Evolutionary conservation across 331 rosid species (phyloP).

Genomic region (Phaseolus coccineus): DNA sequence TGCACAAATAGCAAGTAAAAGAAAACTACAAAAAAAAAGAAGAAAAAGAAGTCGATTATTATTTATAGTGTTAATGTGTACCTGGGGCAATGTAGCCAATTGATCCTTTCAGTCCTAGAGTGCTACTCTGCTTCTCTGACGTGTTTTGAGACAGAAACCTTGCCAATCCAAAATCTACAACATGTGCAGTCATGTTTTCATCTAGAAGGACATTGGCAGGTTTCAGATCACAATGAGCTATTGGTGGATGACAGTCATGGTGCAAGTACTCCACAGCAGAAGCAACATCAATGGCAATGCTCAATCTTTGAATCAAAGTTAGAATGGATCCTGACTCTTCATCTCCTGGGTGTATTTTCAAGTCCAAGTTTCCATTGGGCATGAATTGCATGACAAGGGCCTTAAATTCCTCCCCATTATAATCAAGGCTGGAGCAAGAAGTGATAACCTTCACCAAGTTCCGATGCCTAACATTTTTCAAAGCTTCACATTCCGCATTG

Average conservation of each 20-base stretch:
- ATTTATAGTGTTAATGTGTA: background rate
- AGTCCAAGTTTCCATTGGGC: constrained; percentile 54
- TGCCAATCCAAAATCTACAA: constrained; percentile 69
- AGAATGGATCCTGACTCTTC: constrained; percentile 39
- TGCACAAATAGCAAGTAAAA: background rate
- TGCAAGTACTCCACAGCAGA: constrained; percentile 58
- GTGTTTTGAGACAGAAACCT: constrained; percentile 49
- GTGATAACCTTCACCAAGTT: constrained; percentile 56
- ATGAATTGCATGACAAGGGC: constrained; percentile 61
- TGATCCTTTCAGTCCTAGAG: constrained; percentile 56
- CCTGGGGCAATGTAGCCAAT: constrained; percentile 67
- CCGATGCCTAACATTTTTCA: constrained; percentile 54
- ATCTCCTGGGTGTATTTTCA: constrained; percentile 45
- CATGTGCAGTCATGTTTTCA: constrained; percentile 57
- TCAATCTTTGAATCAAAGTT: constrained; percentile 42
- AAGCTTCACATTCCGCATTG: constrained; percentile 55
- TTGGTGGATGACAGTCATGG: constrained; percentile 49
- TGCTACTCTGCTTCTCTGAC: constrained; percentile 34
- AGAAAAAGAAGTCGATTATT: background rate
- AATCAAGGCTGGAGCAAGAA: constrained; percentile 55
- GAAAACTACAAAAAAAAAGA: background rate
- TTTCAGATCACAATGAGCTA: constrained; percentile 64
- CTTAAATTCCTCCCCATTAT: constrained; percentile 59
- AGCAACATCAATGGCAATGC: constrained; percentile 54
- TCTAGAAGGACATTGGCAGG: constrained; percentile 60